These are phyloP conservation scores for Daldinia sp. DNA, from an alignment of 2,329 filamentous ascomycete species.

Conservation along the genomic window DNA sequence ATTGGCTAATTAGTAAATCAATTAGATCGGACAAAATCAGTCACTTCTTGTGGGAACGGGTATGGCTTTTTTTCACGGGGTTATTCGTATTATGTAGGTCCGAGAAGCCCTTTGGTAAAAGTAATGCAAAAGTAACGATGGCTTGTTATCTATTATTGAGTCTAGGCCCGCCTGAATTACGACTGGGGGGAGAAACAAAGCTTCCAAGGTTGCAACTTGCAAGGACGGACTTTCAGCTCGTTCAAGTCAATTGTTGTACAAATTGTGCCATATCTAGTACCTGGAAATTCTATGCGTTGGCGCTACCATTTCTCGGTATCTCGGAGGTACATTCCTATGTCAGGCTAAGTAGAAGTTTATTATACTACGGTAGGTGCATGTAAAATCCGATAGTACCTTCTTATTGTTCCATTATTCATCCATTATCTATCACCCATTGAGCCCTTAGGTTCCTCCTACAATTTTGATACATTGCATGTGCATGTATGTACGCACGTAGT, in stretches of 20 bases:
- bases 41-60: background rate
- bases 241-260: constrained; percentile 1
- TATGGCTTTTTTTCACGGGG: background rate
- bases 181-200: constrained; percentile 20
- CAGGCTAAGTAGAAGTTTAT: constrained; percentile 11
- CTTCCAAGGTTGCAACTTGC: constrained; percentile 21
- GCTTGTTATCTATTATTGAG: background rate
- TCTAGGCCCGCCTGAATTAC: constrained; percentile 24
- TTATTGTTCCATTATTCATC: constrained; percentile 1
- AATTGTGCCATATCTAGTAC: constrained; percentile 13
- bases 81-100: background rate
- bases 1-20: background rate
- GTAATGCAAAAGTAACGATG: background rate
- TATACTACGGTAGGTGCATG: constrained; percentile 1
- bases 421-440: background rate
- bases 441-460: background rate
- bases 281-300: background rate
- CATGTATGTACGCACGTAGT: too few relatives aligned
- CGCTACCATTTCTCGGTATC: constrained; percentile 6
- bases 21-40: background rate
- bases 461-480: background rate
- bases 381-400: constrained; percentile 14
- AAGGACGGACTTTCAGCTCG: background rate
- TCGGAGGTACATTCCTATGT: constrained; percentile 5
- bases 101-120: background rate